A percentile compares a stretch with the other conserved stretches of the same genome.
phyloP scores from a whole-genome alignment of 2,329 filamentous ascomycete species.

The Epichloe uncinata region DNA sequence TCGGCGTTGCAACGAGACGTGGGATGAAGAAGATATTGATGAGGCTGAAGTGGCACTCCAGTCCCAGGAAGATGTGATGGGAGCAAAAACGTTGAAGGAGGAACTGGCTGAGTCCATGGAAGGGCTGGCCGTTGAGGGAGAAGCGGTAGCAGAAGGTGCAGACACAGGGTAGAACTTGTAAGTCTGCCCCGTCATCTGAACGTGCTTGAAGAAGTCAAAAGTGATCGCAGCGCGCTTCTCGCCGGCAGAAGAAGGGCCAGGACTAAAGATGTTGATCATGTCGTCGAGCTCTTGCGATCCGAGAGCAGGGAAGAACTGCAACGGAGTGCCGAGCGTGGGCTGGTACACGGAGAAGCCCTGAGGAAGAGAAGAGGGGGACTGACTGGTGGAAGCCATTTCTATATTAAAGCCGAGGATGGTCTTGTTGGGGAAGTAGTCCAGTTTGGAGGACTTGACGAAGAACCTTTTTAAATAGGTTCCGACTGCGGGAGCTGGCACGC shows the following conservation, averaged over 20 bases:
- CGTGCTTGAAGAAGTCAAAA: slow-evolving; percentile 45
- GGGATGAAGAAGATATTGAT: slow-evolving; percentile 18
- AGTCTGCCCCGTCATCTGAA: slow-evolving; percentile 38
- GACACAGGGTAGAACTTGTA: slow-evolving; percentile 48
- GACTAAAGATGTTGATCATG: slow-evolving; percentile 44
- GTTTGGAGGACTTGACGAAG: slow-evolving; percentile 1
- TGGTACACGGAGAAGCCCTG: slow-evolving; percentile 49
- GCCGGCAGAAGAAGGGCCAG: slow-evolving; percentile 37
- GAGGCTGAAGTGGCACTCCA: slow-evolving; percentile 21
- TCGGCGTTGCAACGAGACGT: slow-evolving; percentile 15
- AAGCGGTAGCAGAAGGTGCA: slow-evolving; percentile 20
- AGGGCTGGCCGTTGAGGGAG: slow-evolving; percentile 29
- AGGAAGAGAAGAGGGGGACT: slow-evolving; percentile 14
- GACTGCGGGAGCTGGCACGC: background rate
- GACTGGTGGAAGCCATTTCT: slow-evolving; percentile 15
- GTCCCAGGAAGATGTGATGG: slow-evolving; percentile 33
- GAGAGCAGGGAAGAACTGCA: slow-evolving; percentile 55
- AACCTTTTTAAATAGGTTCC: background rate
- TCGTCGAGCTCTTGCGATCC: slow-evolving; percentile 47
- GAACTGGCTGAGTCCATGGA: slow-evolving; percentile 33
- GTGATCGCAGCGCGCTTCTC: slow-evolving; percentile 46
- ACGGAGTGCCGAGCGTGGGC: slow-evolving; percentile 38
- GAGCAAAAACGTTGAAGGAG: slow-evolving; percentile 32
- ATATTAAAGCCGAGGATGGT: background rate
- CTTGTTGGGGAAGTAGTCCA: background rate